phyloP scores from a whole-genome alignment of 345 rosid genomes.

The Syzygium oleosum region DNA sequence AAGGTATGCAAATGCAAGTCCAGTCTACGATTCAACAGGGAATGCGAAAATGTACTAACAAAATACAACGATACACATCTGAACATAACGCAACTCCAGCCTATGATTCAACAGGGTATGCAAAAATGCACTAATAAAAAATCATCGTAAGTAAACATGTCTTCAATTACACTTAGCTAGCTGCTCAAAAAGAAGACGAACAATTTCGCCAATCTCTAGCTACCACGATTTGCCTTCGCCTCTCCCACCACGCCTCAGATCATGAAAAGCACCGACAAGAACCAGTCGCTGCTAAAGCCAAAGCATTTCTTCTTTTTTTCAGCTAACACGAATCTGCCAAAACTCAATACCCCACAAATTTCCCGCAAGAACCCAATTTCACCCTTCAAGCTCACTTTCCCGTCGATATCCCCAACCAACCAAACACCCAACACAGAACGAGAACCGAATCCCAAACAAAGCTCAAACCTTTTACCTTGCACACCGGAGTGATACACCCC shows the following conservation, averaged over 20 bases:
- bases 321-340: background rate
- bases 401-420: background rate
- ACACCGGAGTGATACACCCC: constrained; percentile 97
- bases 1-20: background rate
- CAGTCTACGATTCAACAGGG: background rate
- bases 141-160: background rate
- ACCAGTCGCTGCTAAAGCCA: background rate
- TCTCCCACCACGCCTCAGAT: background rate
- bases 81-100: background rate
- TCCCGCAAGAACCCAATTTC: background rate
- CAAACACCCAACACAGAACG: constrained; percentile 1
- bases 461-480: constrained; percentile 36
- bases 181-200: background rate
- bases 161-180: background rate
- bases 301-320: background rate
- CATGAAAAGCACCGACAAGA: background rate
- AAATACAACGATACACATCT: background rate
- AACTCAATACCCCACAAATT: background rate
- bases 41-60: background rate
- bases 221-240: background rate
- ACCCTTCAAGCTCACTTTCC: background rate
- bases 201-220: background rate
- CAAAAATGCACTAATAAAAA: background rate
- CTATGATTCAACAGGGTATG: background rate
- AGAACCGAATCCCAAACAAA: background rate